Conservation (phyloP, 2,329 filamentous ascomycete species). For the Ceratocystis variospora region DNA sequence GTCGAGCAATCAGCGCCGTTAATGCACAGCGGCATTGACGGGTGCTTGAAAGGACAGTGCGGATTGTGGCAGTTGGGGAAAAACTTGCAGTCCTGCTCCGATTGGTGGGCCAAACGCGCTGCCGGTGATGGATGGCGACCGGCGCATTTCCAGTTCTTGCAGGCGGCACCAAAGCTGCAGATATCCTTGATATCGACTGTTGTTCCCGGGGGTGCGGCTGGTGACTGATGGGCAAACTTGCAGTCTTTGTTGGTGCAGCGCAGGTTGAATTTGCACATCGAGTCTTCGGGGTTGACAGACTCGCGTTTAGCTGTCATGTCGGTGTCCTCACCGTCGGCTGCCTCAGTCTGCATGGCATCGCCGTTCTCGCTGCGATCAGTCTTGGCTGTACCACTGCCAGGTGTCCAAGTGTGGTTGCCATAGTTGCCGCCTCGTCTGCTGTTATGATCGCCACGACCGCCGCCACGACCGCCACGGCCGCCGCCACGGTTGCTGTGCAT, state of each 20-base stretch:
- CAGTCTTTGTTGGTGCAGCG: conserved; percentile 80
- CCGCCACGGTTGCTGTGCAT: conserved; percentile 31
- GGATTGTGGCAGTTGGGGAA: conserved; percentile 84
- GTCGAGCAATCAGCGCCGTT: conserved; percentile 81
- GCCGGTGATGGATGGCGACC: conserved; percentile 87
- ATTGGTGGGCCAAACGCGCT: conserved; percentile 60
- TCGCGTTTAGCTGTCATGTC: conserved; percentile 46
- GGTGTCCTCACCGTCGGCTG: conserved; percentile 40
- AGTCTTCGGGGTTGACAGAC: conserved; percentile 46
- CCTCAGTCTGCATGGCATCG: conserved; percentile 27
- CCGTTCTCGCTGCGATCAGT: conserved; percentile 23
- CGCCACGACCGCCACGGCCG: conserved; percentile 41
- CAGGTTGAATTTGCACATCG: conserved; percentile 78
- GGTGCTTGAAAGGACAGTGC: conserved; percentile 79
- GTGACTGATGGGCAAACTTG: conserved; percentile 87
- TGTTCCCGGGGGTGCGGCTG: conserved; percentile 65
- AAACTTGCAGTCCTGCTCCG: conserved; percentile 78
- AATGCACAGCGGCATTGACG: conserved; percentile 70
- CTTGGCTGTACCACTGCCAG: conserved; percentile 20
- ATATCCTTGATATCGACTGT: conserved; percentile 65
- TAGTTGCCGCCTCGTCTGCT: conserved; percentile 37
- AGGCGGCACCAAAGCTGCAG: conserved; percentile 77
- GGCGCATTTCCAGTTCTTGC: conserved; percentile 91
- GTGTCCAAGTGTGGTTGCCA: conserved; percentile 27
- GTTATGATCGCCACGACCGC: conserved; percentile 43